Evolutionary conservation across 805 yeast species (phyloP), one percentile per base, ranked within the genome.

Genomic region (Blastobotrys parvus): DNA sequence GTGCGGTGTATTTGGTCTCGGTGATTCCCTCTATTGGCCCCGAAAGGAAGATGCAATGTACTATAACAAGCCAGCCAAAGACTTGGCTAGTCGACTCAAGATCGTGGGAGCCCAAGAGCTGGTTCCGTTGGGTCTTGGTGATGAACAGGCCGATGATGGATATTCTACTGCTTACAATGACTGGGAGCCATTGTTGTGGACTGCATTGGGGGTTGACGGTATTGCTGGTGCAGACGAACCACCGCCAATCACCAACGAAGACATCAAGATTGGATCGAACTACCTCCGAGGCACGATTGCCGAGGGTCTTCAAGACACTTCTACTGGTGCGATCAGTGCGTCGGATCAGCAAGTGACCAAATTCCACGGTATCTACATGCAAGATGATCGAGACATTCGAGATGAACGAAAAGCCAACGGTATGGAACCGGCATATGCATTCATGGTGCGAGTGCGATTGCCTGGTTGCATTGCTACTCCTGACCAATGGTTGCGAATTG

Each of bases 291-390:
- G 97, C 56, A 86, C 95, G 0, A 89, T 90, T 62, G 89, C 76
- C 29, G 94, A 83, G 63, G 96, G 90, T 30, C 73, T 90, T 46
- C 58, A 62, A 44, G 97, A 90, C 61, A 72, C 74, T 45, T 71
- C 87, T 3, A 90, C 97, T 7, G 96, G 97, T 50, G 89, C 95
- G 13, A 84, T 90, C 52, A 75, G 82, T 51, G 92, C 96, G 11
- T 76, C 77, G 45, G 97, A 88, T 65, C 94, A 88, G 67, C 97
- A 89, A 66, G 66, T 90, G 63, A 88, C 97, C 52, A 90, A 90
- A 67, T 90, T 90, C 77, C 97, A 90, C 64, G 97, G 97, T 67
- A 87, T 88, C 53, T 90, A 90, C 64, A 87, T 90, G 95, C 97
- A 90, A 69, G 97, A 90, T 64, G 97, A 90, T 62, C 85, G 97